These are phyloP conservation scores for Monosporozyma siamensis DNA, from an alignment of 805 yeast species.

Conservation along the genomic window DNA sequence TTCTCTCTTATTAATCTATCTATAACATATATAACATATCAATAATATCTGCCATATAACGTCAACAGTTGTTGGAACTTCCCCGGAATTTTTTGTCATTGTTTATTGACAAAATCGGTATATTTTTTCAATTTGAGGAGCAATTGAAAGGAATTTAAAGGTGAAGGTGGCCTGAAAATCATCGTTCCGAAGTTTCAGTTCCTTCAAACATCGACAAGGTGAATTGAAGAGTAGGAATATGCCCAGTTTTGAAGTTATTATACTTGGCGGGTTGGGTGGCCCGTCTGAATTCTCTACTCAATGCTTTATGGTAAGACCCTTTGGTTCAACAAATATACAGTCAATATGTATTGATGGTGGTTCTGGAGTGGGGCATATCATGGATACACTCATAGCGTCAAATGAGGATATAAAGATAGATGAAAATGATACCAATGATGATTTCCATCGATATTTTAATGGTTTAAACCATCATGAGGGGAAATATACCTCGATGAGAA, in stretches of 20 bases:
- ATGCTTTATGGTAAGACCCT: constrained; percentile 55
- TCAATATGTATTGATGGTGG: constrained; percentile 74
- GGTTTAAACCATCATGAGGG: background rate
- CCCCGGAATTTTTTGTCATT: no score
- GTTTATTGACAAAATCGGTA: no score
- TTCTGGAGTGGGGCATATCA: constrained; percentile 49
- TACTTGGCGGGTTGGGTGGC: constrained; percentile 79
- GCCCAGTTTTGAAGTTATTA: constrained; percentile 45
- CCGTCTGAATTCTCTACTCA: constrained; percentile 68
- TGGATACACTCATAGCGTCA: constrained; percentile 10
- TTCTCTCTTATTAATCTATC: background rate
- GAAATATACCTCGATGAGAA: background rate
- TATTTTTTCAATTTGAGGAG: no score
- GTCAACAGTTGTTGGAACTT: no score
- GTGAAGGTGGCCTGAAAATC: no score
- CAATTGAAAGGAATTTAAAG: no score
- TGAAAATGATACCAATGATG: background rate
- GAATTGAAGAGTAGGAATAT: no score
- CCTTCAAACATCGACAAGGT: no score
- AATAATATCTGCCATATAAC: no score
- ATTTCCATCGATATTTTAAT: background rate
- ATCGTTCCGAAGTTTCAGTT: no score
- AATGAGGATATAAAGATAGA: background rate
- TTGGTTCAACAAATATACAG: constrained; percentile 23
- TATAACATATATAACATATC: no score